phyloP scores from a whole-genome alignment of 2,329 filamentous ascomycete species.

The Phaeosphaeria sp. region DNA sequence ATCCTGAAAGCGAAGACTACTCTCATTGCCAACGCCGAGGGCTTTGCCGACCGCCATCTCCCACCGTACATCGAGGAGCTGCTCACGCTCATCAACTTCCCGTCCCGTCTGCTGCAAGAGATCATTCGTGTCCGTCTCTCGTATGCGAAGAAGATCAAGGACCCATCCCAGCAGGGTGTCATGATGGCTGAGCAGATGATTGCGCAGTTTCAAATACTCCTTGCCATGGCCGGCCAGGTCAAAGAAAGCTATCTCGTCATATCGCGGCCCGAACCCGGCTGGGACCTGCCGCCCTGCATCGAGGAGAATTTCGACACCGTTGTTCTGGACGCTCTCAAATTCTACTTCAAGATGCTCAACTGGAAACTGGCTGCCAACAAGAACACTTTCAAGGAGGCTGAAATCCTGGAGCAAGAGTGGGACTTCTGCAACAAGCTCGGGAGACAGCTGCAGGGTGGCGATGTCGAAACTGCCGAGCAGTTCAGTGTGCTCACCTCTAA shows the following conservation, averaged over 20 bases:
- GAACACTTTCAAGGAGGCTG: constrained; percentile 98
- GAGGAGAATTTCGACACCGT: constrained; percentile 95
- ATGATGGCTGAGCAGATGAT: constrained; percentile 99
- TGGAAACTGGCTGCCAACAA: constrained; percentile 98
- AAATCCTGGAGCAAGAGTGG: constrained; percentile 97
- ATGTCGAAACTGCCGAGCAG: constrained; percentile 96
- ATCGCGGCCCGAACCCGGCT: constrained; percentile 85
- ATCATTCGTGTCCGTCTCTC: constrained; percentile 91
- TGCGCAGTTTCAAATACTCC: constrained; percentile 89
- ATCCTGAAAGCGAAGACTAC: constrained; percentile 94
- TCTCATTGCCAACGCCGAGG: constrained; percentile 82
- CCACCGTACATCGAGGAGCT: constrained; percentile 97
- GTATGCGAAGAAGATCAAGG: constrained; percentile 94
- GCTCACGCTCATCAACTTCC: constrained; percentile 95
- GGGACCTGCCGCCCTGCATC: constrained; percentile 94
- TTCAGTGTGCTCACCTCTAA: constrained; percentile 95
- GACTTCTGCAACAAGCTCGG: constrained; percentile 95
- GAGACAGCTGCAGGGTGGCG: constrained; percentile 86
- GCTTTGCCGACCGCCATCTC: constrained; percentile 86
- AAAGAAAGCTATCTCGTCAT: constrained; percentile 88
- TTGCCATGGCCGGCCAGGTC: constrained; percentile 90
- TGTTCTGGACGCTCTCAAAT: constrained; percentile 90
- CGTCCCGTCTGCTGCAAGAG: constrained; percentile 92
- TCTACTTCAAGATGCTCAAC: constrained; percentile 98
- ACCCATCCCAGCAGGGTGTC: constrained; percentile 87